Percentiles rank a stretch among this genome's conserved stretches.
phyloP scores from a whole-genome alignment of 495 filamentous ascomycete genomes.

The Aspergillus campestris region DNA sequence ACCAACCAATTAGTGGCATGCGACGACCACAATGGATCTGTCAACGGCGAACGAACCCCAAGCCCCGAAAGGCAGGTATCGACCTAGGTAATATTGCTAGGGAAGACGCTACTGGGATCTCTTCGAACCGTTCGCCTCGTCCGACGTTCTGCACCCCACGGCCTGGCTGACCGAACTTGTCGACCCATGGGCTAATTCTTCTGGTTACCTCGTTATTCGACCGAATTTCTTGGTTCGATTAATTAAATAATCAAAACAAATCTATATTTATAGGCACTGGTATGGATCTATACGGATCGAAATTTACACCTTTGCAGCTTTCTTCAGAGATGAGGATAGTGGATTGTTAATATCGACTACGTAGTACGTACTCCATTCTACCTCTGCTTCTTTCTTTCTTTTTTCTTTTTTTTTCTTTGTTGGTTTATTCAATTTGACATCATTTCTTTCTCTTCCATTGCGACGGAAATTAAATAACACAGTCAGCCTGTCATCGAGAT shows the following conservation, averaged over 20 bases:
- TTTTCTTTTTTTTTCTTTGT: not conserved
- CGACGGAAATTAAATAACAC: too few species aligned
- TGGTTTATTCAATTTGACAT: not conserved
- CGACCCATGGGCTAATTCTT: not conserved
- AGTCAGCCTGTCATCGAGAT: too few species aligned
- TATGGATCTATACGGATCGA: too few species aligned
- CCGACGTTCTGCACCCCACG: constrained; percentile 12
- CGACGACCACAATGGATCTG: constrained; percentile 17
- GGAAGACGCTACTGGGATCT: constrained; percentile 13
- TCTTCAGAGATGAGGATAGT: not conserved
- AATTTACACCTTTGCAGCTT: too few species aligned
- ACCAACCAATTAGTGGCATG: constrained; percentile 16
- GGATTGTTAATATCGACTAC: too few species aligned
- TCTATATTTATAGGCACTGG: too few species aligned
- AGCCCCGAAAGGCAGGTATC: constrained; percentile 17
- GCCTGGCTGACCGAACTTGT: constrained; percentile 6
- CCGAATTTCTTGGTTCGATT: too few species aligned
- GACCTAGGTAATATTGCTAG: constrained; percentile 12
- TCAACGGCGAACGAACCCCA: constrained; percentile 20
- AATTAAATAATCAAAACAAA: too few species aligned
- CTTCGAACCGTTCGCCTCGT: constrained; percentile 14
- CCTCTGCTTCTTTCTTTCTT: not conserved
- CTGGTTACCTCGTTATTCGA: too few species aligned
- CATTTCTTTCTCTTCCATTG: too few species aligned
- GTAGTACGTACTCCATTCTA: not conserved